Conservation (phyloP, 2,329 filamentous ascomycete species). For the Colletotrichum nymphaeae region DNA sequence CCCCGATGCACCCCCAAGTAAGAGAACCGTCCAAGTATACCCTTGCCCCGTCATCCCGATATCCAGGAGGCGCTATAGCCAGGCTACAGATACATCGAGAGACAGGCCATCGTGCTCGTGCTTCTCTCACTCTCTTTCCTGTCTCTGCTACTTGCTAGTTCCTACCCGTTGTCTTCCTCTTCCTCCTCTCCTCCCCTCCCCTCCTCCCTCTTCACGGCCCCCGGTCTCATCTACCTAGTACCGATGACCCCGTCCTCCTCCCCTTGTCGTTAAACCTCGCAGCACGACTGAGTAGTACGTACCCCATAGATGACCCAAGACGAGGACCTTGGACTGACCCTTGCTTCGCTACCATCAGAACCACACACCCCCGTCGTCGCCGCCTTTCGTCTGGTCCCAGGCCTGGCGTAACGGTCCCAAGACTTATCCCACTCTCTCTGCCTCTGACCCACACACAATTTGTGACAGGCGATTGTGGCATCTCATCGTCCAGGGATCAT, state of each 20-base stretch:
- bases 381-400: slow-evolving; percentile 34
- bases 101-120: background rate
- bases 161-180: slow-evolving; percentile 17
- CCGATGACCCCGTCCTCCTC: slow-evolving; percentile 24
- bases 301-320: slow-evolving; percentile 24
- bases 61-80: slow-evolving; percentile 53
- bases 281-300: slow-evolving; percentile 35
- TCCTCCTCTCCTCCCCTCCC: background rate
- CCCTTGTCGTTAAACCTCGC: slow-evolving; percentile 37
- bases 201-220: background rate
- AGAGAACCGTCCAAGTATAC: slow-evolving; percentile 38
- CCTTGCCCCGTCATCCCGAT: slow-evolving; percentile 43
- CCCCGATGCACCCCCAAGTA: slow-evolving; percentile 52
- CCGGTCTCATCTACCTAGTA: slow-evolving; percentile 29
- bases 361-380: slow-evolving; percentile 37
- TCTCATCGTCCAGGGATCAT: slow-evolving; percentile 55
- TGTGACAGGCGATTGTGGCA: slow-evolving; percentile 64
- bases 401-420: slow-evolving; percentile 40
- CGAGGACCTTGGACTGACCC: slow-evolving; percentile 32
- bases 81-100: slow-evolving; percentile 18
- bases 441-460: slow-evolving; percentile 62
- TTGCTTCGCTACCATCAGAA: slow-evolving; percentile 35
- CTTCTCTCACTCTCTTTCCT: slow-evolving; percentile 1
- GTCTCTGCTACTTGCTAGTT: slow-evolving; percentile 4
- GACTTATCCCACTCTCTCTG: slow-evolving; percentile 32